Evolutionary conservation across 2,329 filamentous ascomycete species (phyloP).

Genomic region (Cadophora sp.): DNA sequence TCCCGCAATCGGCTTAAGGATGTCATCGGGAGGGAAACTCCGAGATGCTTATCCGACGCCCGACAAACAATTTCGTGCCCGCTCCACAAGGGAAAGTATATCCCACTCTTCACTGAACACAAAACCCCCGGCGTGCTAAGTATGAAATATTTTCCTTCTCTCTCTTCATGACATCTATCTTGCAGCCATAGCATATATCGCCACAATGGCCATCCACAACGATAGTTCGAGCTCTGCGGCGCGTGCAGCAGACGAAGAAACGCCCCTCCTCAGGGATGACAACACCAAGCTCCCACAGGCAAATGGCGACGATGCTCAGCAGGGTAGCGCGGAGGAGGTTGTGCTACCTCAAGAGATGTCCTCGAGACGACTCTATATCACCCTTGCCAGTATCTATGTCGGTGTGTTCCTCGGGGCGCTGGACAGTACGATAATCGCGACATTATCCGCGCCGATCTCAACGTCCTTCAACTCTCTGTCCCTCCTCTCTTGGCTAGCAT

Average conservation of each 20-base stretch:
- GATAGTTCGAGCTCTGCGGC: constrained; percentile 8
- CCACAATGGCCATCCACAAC: constrained; percentile 15
- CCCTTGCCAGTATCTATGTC: constrained; percentile 62
- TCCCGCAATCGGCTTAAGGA: neutral
- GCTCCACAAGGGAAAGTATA: constrained; percentile 18
- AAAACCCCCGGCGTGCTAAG: constrained; percentile 9
- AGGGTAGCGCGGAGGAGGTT: constrained; percentile 31
- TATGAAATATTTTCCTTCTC: constrained; percentile 20
- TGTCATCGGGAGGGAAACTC: constrained; percentile 8
- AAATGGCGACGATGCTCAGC: constrained; percentile 9
- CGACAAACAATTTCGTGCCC: neutral
- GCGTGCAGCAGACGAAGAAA: constrained; percentile 40
- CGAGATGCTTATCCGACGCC: neutral
- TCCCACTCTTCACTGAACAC: constrained; percentile 21
- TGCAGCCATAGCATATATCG: neutral
- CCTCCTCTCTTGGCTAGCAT: constrained; percentile 86
- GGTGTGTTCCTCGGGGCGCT: constrained; percentile 70
- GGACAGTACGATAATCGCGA: constrained; percentile 86
- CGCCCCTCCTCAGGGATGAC: constrained; percentile 40
- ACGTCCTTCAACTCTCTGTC: constrained; percentile 82
- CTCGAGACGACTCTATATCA: constrained; percentile 57
- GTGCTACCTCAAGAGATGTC: constrained; percentile 58
- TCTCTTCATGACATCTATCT: constrained; percentile 10
- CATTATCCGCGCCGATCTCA: constrained; percentile 82
- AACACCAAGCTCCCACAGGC: constrained; percentile 22